Conservation (phyloP, 164 flowering plant genomes). For the Nymphaea thermarum region DNA sequence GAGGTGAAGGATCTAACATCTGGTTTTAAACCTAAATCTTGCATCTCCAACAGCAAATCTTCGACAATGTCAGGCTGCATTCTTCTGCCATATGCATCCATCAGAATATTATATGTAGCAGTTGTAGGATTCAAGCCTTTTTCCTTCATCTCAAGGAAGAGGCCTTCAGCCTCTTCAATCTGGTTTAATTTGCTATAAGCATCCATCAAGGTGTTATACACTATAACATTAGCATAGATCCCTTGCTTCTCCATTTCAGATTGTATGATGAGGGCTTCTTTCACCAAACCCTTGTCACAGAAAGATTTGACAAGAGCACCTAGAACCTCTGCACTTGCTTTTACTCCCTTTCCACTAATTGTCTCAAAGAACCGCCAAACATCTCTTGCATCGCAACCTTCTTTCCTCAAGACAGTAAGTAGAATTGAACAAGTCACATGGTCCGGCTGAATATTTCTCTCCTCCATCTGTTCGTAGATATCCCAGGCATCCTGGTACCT, state of each 20-base stretch:
- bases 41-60: constrained; percentile 67
- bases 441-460: constrained; percentile 52
- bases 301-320: constrained; percentile 84
- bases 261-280: constrained; percentile 79
- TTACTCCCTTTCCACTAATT: constrained; percentile 66
- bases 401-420: constrained; percentile 71
- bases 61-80: constrained; percentile 84
- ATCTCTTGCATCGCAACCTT: constrained; percentile 71
- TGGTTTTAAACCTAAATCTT: constrained; percentile 54
- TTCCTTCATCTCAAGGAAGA: constrained; percentile 69
- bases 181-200: constrained; percentile 61
- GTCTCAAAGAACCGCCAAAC: constrained; percentile 77
- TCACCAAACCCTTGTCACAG: constrained; percentile 81
- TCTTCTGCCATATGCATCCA: constrained; percentile 84
- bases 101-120: constrained; percentile 66
- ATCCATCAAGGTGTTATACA: constrained; percentile 80
- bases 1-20: constrained; percentile 76
- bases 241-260: constrained; percentile 87
- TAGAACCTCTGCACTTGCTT: constrained; percentile 63
- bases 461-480: constrained; percentile 57
- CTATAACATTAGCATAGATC: constrained; percentile 45
- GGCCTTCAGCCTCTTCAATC: constrained; percentile 93
- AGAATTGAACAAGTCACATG: constrained; percentile 74
- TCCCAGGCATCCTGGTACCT: constrained; percentile 81
- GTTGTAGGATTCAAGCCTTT: constrained; percentile 57